Conservation (phyloP, 2,329 filamentous ascomycete genomes). For the Hawksworthiomyces lignivorus region DNA sequence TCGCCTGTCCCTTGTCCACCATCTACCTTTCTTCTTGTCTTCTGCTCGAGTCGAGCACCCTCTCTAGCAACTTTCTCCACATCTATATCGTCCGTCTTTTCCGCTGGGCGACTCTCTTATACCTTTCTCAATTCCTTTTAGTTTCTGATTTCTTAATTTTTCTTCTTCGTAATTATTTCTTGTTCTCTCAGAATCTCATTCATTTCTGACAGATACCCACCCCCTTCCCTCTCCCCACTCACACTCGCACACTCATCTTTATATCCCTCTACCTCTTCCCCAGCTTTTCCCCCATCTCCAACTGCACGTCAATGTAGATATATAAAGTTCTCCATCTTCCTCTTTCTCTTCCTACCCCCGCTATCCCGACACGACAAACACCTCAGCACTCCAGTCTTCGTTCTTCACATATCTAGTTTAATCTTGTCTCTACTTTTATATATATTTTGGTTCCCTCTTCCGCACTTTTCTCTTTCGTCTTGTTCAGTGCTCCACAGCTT, state of each 20-base stretch:
- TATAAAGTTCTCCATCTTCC: constrained; percentile 3
- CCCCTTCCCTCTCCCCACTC: neutral
- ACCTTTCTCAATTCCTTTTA: constrained; percentile 15
- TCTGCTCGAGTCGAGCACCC: neutral
- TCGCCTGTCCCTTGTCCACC: neutral
- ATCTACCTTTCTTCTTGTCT: neutral
- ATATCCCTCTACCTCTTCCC: neutral
- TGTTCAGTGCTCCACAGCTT: no score
- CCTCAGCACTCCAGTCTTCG: neutral
- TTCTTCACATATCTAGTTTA: neutral
- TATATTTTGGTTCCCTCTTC: neutral
- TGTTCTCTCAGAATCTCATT: constrained; percentile 9
- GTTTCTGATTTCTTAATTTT: constrained; percentile 17
- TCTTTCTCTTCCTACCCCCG: neutral
- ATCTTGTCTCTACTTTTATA: neutral
- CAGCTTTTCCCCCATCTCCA: constrained; percentile 5
- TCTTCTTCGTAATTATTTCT: constrained; percentile 1
- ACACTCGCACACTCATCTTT: no score
- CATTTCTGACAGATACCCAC: neutral
- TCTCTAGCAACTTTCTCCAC: constrained; percentile 2
- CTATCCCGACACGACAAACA: neutral
- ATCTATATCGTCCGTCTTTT: neutral
- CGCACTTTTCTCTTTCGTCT: constrained; percentile 1
- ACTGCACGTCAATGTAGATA: constrained; percentile 4
- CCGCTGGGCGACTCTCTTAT: constrained; percentile 1